Base-by-base conservation (phyloP, 2,329 filamentous ascomycete species). In the Pestalotiopsis sp. region DNA sequence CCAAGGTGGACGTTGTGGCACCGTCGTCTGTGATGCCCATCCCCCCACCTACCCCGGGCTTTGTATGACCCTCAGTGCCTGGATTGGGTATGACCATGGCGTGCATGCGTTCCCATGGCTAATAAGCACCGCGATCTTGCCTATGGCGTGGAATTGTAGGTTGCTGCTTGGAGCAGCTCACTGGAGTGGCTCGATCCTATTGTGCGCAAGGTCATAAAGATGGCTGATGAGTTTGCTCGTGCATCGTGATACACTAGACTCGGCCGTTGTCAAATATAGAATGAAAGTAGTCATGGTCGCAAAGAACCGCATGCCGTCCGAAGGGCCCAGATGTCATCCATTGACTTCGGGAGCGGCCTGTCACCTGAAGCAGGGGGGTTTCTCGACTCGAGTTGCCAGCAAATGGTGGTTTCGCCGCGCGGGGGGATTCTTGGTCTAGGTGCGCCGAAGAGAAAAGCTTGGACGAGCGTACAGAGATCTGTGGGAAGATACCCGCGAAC, bases 391-490 rank as follows among this genome's bases (percentile, higher is more conserved):
- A 52, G 45, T 52, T 23, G 45, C 45, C 45, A 52, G 20, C 20
- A n/a, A n/a, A 9, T n/a, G 17, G 45, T 52, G 45, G 11, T 52
- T 52, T 52, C 7, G 17, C 20, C 41, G 17, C 45, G 57, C 23
- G 57, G 23, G 23, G 57, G 12, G 23, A 59, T 23, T 25, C 56
- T 23, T 20, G 14, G 17, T 27, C 20, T 13, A 27, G 56, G 56
- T 13, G 14, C 17, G 56, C n/a, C 56, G 20, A 36, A 17, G 23
- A 36, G 14, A 25, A 13, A 59, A 23, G 27, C 57, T 9, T 59
- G 57, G 27, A 27, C 57, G 57, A 59, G 57, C 23, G 23, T 59
- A 59, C 59, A 62, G 49, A 64, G 61, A 64, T 52, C 39, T 52
- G 20, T 20, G 38, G 36, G 59, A 31, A 27, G 57, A 59, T 59